These are phyloP conservation scores for Eucalyptus viminalis DNA, from an alignment of 345 rosid genomes.

Conservation along the genomic window DNA sequence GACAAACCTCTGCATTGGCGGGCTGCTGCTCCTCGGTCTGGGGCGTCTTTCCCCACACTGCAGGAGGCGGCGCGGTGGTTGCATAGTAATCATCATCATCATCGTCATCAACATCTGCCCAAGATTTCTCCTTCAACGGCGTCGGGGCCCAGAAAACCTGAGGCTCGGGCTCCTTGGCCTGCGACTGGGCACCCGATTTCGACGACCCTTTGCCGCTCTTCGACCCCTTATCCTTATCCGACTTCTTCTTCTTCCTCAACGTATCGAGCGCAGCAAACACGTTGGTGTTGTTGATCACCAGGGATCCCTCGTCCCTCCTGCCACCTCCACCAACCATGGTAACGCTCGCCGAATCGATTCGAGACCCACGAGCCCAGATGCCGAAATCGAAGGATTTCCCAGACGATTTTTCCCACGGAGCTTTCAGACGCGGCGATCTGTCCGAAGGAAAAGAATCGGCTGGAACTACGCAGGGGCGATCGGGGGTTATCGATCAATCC, in stretches of 20 bases:
- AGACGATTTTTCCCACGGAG: not conserved
- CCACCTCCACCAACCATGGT: slow-evolving; percentile 7
- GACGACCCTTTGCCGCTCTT: not conserved
- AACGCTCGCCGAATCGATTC: not conserved
- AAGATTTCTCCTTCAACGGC: slow-evolving; percentile 14
- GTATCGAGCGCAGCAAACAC: slow-evolving; percentile 26
- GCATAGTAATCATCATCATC: slow-evolving; percentile 32
- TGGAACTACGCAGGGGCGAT: not conserved
- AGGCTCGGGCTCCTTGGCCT: not conserved
- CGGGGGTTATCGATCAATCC: not conserved
- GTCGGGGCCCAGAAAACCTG: slow-evolving; percentile 29
- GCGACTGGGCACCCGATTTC: not conserved
- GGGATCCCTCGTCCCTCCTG: slow-evolving; percentile 20
- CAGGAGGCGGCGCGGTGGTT: slow-evolving; percentile 8
- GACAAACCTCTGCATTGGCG: not conserved
- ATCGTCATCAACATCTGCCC: slow-evolving; percentile 34
- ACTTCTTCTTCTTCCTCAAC: slow-evolving; percentile 25
- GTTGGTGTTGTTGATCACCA: slow-evolving; percentile 21
- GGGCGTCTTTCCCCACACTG: slow-evolving; percentile 10
- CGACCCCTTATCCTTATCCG: slow-evolving; percentile 10
- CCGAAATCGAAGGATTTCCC: not conserved
- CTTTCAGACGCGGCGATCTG: not conserved
- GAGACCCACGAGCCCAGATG: not conserved
- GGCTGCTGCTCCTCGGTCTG: not conserved
- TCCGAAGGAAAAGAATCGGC: not conserved